Percentiles rank a stretch among this genome's conserved stretches.
phyloP scores from a whole-genome alignment of 768 basidiomycete genomes.

The Calvatia gigantea region DNA sequence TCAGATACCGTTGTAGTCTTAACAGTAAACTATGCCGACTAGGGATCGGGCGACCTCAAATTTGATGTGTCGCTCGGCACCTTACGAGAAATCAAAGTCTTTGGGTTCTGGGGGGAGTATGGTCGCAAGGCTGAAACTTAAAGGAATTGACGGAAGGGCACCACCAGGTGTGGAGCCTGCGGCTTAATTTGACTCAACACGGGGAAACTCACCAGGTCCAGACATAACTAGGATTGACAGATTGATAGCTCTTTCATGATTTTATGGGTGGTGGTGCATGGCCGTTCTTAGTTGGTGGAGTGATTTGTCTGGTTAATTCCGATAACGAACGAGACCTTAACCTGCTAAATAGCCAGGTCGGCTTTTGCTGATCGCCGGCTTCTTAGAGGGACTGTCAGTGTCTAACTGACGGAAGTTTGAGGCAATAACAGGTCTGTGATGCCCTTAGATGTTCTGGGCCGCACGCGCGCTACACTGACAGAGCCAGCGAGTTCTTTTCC shows the following conservation, averaged over 20 bases:
- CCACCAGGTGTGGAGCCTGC: constrained; percentile 78
- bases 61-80: constrained; percentile 71
- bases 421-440: constrained; percentile 92
- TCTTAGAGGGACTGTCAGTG: constrained; percentile 85
- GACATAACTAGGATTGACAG: too few species aligned
- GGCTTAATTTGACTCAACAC: constrained; percentile 87
- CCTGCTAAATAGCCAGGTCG: constrained; percentile 87
- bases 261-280: constrained; percentile 87
- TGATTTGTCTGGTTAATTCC: constrained; percentile 97
- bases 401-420: constrained; percentile 83
- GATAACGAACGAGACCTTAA: constrained; percentile 94
- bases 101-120: constrained; percentile 63
- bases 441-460: constrained; percentile 89
- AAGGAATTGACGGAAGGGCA: constrained; percentile 84
- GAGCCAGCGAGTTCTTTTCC: constrained; percentile 87
- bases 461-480: constrained; percentile 87
- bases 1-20: constrained; percentile 83
- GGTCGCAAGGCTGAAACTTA: constrained; percentile 66
- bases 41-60: constrained; percentile 69
- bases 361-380: constrained; percentile 72
- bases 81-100: constrained; percentile 88
- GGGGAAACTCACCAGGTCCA: too few species aligned
- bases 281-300: constrained; percentile 89
- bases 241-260: constrained; percentile 84
- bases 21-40: constrained; percentile 83